These are phyloP conservation scores for Microcera coccophila DNA, from an alignment of 2,329 filamentous ascomycete genomes.

Conservation along the genomic window DNA sequence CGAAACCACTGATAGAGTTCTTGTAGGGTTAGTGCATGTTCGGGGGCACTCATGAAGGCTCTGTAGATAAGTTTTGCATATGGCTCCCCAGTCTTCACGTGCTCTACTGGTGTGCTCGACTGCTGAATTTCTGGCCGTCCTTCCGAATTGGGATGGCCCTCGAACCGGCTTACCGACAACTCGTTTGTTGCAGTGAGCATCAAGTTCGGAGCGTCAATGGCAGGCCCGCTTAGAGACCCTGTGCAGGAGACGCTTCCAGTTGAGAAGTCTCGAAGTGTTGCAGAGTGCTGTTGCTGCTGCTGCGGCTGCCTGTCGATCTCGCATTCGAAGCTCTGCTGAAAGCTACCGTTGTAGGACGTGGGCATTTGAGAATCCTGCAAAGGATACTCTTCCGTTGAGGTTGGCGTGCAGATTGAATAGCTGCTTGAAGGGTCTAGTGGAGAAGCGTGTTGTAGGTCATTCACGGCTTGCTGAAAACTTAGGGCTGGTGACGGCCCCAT, in stretches of 20 bases:
- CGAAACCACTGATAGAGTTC: slow-evolving; percentile 91
- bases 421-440: slow-evolving; percentile 21
- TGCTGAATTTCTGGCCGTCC: background rate
- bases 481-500: slow-evolving; percentile 33
- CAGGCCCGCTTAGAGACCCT: slow-evolving; percentile 18
- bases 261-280: slow-evolving; percentile 10
- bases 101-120: background rate
- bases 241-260: slow-evolving; percentile 15
- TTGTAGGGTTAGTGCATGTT: slow-evolving; percentile 70
- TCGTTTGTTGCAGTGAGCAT: slow-evolving; percentile 11
- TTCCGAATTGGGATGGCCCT: too few species aligned
- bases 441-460: slow-evolving; percentile 15
- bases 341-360: slow-evolving; percentile 16
- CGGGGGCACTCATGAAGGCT: slow-evolving; percentile 65
- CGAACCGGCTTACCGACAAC: slow-evolving; percentile 4
- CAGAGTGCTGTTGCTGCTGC: background rate
- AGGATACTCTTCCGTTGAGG: slow-evolving; percentile 19
- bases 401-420: slow-evolving; percentile 25
- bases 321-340: slow-evolving; percentile 14
- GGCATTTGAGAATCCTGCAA: slow-evolving; percentile 14
- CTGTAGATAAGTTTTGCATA: slow-evolving; percentile 80
- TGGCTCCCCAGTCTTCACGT: too few species aligned
- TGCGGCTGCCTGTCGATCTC: slow-evolving; percentile 17
- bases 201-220: slow-evolving; percentile 13
- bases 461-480: slow-evolving; percentile 16